phyloP scores from a whole-genome alignment of 2,329 filamentous ascomycete species.

The Parafenestella ontariensis region DNA sequence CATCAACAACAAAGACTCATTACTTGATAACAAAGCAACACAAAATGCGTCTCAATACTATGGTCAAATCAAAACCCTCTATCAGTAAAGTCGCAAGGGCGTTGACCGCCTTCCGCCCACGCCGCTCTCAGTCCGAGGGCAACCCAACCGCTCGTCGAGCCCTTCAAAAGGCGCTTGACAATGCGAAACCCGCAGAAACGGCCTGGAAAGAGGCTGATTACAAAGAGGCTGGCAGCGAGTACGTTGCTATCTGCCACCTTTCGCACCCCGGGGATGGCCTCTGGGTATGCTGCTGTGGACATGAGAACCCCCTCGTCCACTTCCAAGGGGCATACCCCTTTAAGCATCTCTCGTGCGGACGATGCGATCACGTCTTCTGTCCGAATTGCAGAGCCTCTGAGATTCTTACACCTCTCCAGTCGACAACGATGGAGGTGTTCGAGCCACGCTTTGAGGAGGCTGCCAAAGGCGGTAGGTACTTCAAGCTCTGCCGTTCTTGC shows the following conservation, averaged over 20 bases:
- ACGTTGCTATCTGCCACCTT: neutral
- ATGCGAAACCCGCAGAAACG: neutral
- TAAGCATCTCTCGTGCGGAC: neutral
- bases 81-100: neutral
- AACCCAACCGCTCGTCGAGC: neutral
- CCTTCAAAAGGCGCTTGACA: neutral
- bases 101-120: neutral
- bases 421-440: neutral
- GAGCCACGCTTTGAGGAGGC: neutral
- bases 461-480: neutral
- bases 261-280: neutral
- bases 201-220: neutral
- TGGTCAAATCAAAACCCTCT: neutral
- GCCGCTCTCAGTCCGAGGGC: neutral
- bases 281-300: neutral
- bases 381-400: neutral
- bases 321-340: conserved; percentile 1
- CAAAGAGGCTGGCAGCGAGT: neutral
- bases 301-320: neutral
- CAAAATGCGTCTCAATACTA: too few relatives aligned
- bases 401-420: neutral
- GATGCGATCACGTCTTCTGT: conserved; percentile 1
- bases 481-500: neutral
- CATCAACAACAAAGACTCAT: too few relatives aligned
- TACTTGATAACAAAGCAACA: too few relatives aligned